Base-by-base conservation (phyloP, 1,284 basidiomycete genomes). In the Ustilago xerochloae region DNA sequence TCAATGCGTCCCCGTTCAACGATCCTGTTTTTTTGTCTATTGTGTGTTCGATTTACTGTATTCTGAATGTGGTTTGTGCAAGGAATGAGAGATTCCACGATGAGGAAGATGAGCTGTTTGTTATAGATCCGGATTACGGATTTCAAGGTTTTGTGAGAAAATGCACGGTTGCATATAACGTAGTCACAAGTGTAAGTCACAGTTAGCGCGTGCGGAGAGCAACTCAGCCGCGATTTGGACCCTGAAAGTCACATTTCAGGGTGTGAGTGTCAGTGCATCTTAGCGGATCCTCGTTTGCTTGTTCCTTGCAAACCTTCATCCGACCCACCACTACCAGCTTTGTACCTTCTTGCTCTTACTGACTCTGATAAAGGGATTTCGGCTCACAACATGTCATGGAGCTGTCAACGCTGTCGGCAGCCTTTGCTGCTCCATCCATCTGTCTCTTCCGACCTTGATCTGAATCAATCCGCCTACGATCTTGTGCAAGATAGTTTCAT, bases 331-430 rank as follows among this genome's bases (percentile, higher is more conserved):
- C 9, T 33, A 33, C 32, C n/a, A n/a, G n/a, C n/a, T n/a, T n/a
- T n/a, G n/a, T n/a, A n/a, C n/a, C n/a, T n/a, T n/a, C n/a, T n/a
- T n/a, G n/a, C n/a, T n/a, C n/a, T n/a, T n/a, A n/a, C n/a, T n/a
- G n/a, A n/a, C n/a, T n/a, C n/a, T n/a, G n/a, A n/a, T n/a, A n/a
- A n/a, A n/a, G n/a, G n/a, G n/a, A n/a, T n/a, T n/a, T n/a, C n/a
- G n/a, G n/a, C n/a, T 20, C 3, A 26, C 41, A 18, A 2, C 28
- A 80, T 80, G 78, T 71, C 66, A 10, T 78, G 78, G 67, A 77
- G 59, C 55, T 82, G 81, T 54, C 74, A 78, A 49, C 58, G 69
- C 24, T 82, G 81, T 57, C 52, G 68, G 36, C 78, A 78, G 57
- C 71, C 69, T 33, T 36, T 80, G 35, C 63, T 65, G 51, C 63